A percentile compares a stretch with the other conserved stretches of the same genome.
These are phyloP conservation scores for Gnaphalium uliginosum DNA, from an alignment of 129 eudicot species.

Conservation along the genomic window DNA sequence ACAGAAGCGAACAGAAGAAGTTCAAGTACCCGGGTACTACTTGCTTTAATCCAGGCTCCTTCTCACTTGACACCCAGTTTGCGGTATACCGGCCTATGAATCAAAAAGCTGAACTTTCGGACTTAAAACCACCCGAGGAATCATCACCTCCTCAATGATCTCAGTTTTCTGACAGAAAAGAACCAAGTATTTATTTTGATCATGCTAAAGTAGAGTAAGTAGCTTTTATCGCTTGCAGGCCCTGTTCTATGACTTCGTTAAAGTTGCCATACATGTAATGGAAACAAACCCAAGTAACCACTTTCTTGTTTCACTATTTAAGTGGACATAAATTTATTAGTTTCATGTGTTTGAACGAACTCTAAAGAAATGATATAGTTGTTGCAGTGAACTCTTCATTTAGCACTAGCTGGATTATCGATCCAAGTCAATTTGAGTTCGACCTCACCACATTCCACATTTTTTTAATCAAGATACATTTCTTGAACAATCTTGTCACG, in stretches of 20 bases:
- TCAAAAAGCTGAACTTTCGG: slow-evolving; percentile 81
- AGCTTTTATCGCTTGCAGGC: not conserved
- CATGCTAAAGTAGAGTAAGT: slow-evolving; percentile 12
- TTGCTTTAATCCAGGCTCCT: slow-evolving; percentile 95
- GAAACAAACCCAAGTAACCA: not conserved
- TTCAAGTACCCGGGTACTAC: slow-evolving; percentile 77
- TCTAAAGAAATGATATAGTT: too few relatives aligned
- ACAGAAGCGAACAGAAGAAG: slow-evolving; percentile 83
- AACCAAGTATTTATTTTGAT: not conserved
- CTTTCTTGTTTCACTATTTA: not conserved
- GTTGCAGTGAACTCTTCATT: too few relatives aligned
- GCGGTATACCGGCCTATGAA: slow-evolving; percentile 84
- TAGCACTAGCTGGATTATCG: slow-evolving; percentile 32
- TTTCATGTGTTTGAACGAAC: not conserved
- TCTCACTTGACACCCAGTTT: slow-evolving; percentile 78
- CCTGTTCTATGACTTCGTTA: not conserved
- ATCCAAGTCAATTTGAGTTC: slow-evolving; percentile 48
- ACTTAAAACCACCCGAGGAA: slow-evolving; percentile 20
- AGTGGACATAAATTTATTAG: not conserved
- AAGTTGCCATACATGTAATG: slow-evolving; percentile 3
- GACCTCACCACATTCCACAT: slow-evolving; percentile 61
- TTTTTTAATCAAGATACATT: slow-evolving; percentile 40
- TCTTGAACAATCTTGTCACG: slow-evolving; percentile 33
- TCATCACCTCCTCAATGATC: not conserved
- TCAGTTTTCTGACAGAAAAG: slow-evolving; percentile 6